Percentiles rank a stretch among this genome's conserved stretches.
phyloP scores from a whole-genome alignment of 2,329 filamentous ascomycete genomes.

The Claviceps humidiphila region DNA sequence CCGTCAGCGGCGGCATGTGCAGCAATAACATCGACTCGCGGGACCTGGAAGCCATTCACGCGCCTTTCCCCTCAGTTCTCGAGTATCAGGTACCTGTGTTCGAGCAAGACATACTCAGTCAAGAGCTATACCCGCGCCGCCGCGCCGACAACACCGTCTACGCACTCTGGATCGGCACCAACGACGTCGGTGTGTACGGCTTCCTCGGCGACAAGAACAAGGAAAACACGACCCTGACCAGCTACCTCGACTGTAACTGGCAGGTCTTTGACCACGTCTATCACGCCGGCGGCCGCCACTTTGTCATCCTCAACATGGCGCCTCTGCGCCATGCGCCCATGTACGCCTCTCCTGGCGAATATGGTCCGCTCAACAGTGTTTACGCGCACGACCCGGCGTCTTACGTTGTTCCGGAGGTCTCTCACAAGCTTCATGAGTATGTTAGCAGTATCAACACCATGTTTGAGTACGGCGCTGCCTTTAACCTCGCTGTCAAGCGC shows the following conservation, averaged over 20 bases:
- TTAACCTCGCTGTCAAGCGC: conserved; percentile 27
- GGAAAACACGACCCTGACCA: conserved; percentile 42
- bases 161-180: conserved; percentile 69
- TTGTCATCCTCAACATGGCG: conserved; percentile 57
- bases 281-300: conserved; percentile 50
- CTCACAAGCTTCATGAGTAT: conserved; percentile 32
- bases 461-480: conserved; percentile 35
- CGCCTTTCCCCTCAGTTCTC: conserved; percentile 46
- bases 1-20: conserved; percentile 59
- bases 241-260: conserved; percentile 59
- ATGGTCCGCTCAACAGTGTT: conserved; percentile 10
- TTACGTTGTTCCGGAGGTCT: conserved; percentile 34
- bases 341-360: conserved; percentile 30
- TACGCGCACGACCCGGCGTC: conserved; percentile 33
- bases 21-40: conserved; percentile 54
- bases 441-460: conserved; percentile 35
- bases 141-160: conserved; percentile 53
- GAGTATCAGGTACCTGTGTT: conserved; percentile 49
- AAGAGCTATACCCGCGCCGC: conserved; percentile 26
- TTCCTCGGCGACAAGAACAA: conserved; percentile 54
- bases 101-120: conserved; percentile 31
- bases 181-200: conserved; percentile 55
- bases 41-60: conserved; percentile 25
- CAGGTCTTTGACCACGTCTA: conserved; percentile 49
- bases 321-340: conserved; percentile 56